A percentile compares a stretch with the other conserved stretches of the same genome.
Conservation (phyloP, 306 rosid species). For the Lathyrus aphaca region DNA sequence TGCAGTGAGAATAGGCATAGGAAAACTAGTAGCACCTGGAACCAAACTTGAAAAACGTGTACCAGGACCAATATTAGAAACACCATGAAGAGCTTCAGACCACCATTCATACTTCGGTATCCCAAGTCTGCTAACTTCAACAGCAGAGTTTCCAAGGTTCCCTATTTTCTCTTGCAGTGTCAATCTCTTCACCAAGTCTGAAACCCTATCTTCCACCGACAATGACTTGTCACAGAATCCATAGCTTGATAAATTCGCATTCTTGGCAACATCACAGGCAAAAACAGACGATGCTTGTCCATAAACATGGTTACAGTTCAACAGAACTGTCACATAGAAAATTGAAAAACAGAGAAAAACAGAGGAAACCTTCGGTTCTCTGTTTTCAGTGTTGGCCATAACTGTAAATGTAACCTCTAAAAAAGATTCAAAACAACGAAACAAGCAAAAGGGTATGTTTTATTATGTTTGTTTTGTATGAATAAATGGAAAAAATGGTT, state of each 20-base stretch:
- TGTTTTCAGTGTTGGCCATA: constrained; percentile 56
- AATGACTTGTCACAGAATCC: constrained; percentile 72
- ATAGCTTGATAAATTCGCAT: constrained; percentile 44
- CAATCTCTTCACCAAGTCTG: constrained; percentile 73
- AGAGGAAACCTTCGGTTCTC: constrained; percentile 62
- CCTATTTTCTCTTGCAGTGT: constrained; percentile 81
- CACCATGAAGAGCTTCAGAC: constrained; percentile 98
- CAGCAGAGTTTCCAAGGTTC: constrained; percentile 62
- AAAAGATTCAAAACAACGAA: neutral
- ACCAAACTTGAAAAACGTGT: constrained; percentile 69
- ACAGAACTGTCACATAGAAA: constrained; percentile 7
- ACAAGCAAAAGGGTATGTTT: constrained; percentile 34
- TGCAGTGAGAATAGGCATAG: constrained; percentile 85
- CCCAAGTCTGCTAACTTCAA: constrained; percentile 72
- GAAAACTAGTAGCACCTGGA: constrained; percentile 92
- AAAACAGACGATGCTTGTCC: constrained; percentile 63
- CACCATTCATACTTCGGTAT: constrained; percentile 92
- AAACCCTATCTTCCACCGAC: constrained; percentile 55
- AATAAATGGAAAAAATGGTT: neutral
- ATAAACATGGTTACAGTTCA: constrained; percentile 32
- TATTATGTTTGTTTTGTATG: neutral
- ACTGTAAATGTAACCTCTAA: constrained; percentile 6
- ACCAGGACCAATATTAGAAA: constrained; percentile 82
- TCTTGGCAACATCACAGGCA: constrained; percentile 60
- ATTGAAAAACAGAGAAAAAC: constrained; percentile 53